Conservation (phyloP, 495 filamentous ascomycete species). For the Mytilinidion resinicola region DNA sequence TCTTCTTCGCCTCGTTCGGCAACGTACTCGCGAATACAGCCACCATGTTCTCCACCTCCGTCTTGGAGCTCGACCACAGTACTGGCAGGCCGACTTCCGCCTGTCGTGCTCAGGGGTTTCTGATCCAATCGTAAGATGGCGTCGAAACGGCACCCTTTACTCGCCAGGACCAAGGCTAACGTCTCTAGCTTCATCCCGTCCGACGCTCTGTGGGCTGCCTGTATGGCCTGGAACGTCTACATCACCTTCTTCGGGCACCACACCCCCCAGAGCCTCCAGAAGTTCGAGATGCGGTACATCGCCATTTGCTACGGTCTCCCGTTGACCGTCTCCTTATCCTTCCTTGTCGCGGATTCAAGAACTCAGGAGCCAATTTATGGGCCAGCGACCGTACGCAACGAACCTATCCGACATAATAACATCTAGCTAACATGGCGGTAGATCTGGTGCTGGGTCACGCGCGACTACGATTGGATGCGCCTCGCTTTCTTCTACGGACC, state of each 20-base stretch:
- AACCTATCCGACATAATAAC: background rate
- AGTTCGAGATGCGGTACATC: slow-evolving; percentile 67
- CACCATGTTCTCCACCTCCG: slow-evolving; percentile 63
- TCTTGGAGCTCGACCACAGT: slow-evolving; percentile 30
- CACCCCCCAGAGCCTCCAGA: slow-evolving; percentile 58
- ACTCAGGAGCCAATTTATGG: slow-evolving; percentile 60
- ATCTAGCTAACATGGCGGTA: slow-evolving; percentile 24
- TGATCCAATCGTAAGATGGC: slow-evolving; percentile 65
- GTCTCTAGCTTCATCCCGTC: slow-evolving; percentile 44
- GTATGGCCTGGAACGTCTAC: slow-evolving; percentile 86
- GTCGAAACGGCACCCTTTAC: background rate
- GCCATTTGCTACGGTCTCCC: slow-evolving; percentile 70
- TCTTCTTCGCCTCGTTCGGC: slow-evolving; percentile 80
- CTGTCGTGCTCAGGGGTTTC: slow-evolving; percentile 71
- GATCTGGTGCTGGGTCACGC: slow-evolving; percentile 79
- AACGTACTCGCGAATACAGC: slow-evolving; percentile 78
- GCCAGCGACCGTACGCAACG: slow-evolving; percentile 52
- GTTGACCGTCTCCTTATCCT: slow-evolving; percentile 61
- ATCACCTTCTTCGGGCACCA: slow-evolving; percentile 78
- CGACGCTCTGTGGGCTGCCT: slow-evolving; percentile 73
- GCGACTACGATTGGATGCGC: slow-evolving; percentile 63
- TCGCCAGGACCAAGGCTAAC: background rate
- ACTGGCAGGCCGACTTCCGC: slow-evolving; percentile 43
- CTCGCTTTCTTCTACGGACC: slow-evolving; percentile 78
- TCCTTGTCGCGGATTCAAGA: slow-evolving; percentile 54